Evolutionary conservation across 257 asterid species (phyloP), one percentile per base, ranked within the genome.

Genomic region (Gentiana macrophylla): DNA sequence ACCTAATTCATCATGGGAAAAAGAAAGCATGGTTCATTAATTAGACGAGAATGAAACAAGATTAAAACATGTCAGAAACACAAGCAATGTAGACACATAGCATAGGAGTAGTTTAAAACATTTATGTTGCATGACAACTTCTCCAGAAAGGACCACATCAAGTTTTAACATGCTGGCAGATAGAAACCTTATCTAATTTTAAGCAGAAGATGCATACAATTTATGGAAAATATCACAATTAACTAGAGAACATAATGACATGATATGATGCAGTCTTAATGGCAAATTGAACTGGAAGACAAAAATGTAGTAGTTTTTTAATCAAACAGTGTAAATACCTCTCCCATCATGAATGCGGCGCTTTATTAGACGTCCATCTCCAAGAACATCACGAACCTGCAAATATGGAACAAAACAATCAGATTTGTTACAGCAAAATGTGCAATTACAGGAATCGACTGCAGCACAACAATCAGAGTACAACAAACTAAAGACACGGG

Each of bases 311-410:
- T n/a, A 6, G 46, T 35, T 37, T 52, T 37, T 9, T 4, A 52
- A 50, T 1, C n/a, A 41, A 41, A 5, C 9, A 1, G 9, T 5
- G 46, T 41, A 37, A 13, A 35, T 24, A 44, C 98, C 98, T 83
- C 93, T 80, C 75, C 98, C 98, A 75, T 91, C 93, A 63, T 60
- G 85, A 67, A 84, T 50, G 44, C 95, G 95, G 15, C 97, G 86
- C 76, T 91, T 91, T 55, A 91, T 87, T 44, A 91, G 71, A 57
- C 98, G 93, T 55, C 98, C 98, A 77, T 91, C 98, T 13, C 98
- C 98, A 64, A 91, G 97, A 74, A 91, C 94, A 72, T 87, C 97
- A 0, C 97, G 92, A 55, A 91, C 98, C 97, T 91, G 80, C 36
- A 55, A 60, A 59, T 69, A 57, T 50, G 64, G 49, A 55, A 10